phyloP scores from a whole-genome alignment of 306 rosid genomes.

The Abrus pulchellus region DNA sequence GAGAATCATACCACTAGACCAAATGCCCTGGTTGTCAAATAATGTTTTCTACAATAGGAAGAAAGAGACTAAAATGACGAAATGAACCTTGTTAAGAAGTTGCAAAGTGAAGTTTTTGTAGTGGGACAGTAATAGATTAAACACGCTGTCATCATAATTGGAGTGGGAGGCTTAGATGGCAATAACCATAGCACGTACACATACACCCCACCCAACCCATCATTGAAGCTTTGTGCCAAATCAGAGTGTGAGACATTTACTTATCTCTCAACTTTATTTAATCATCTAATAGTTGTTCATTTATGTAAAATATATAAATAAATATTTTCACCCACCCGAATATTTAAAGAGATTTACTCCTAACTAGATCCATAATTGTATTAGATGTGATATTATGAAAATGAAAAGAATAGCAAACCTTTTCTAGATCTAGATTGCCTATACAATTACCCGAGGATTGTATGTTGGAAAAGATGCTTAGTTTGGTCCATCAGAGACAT shows the following conservation, averaged over 20 bases:
- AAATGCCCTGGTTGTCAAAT: conserved; percentile 14
- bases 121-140: conserved; percentile 42
- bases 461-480: conserved; percentile 28
- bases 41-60: neutral
- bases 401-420: neutral
- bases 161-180: conserved; percentile 34
- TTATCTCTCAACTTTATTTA: conserved; percentile 17
- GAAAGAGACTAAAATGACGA: neutral
- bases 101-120: neutral
- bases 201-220: conserved; percentile 48
- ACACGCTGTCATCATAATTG: conserved; percentile 55
- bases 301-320: conserved; percentile 4
- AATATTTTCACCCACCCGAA: neutral
- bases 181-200: conserved; percentile 41
- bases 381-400: conserved; percentile 5
- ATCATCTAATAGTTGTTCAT: conserved; percentile 21
- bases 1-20: conserved; percentile 53
- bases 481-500: conserved; percentile 36
- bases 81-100: neutral
- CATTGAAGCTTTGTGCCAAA: conserved; percentile 28
- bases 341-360: conserved; percentile 19
- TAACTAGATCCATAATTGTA: conserved; percentile 13
- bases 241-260: conserved; percentile 29
- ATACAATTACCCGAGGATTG: conserved; percentile 12
- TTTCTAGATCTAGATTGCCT: conserved; percentile 36